Conservation (phyloP, 2,329 filamentous ascomycete genomes). For the Didymella segeticola region DNA sequence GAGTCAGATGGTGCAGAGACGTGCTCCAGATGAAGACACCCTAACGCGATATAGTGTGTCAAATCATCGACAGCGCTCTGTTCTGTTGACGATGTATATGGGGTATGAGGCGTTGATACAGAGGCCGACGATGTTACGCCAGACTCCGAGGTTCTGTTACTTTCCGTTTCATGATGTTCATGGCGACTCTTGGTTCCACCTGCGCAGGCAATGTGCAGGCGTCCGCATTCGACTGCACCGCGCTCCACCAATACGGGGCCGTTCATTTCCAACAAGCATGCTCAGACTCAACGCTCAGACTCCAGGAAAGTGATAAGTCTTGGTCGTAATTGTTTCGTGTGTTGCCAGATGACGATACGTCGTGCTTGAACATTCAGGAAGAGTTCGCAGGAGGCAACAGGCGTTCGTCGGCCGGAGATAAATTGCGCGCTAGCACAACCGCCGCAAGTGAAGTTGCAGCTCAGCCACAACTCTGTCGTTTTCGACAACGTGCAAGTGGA, state of each 20-base stretch:
- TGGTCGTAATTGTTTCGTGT: too few species aligned
- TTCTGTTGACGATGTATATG: constrained; percentile 8
- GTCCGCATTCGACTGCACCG: neutral
- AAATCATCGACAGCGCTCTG: constrained; percentile 26
- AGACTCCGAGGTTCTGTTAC: neutral
- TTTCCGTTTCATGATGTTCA: neutral
- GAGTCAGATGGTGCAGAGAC: neutral
- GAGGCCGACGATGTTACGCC: constrained; percentile 1
- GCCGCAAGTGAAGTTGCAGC: neutral
- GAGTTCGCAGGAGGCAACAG: constrained; percentile 12
- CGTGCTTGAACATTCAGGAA: neutral
- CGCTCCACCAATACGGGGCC: constrained; percentile 5
- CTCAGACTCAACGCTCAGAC: neutral
- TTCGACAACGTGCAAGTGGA: too few species aligned
- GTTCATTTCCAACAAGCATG: neutral
- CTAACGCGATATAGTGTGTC: constrained; percentile 44
- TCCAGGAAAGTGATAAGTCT: too few species aligned
- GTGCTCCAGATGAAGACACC: constrained; percentile 38
- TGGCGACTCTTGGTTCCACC: neutral
- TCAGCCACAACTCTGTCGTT: neutral
- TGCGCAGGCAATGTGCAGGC: neutral
- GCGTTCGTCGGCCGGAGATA: constrained; percentile 4
- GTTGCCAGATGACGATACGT: neutral
- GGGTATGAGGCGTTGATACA: constrained; percentile 20
- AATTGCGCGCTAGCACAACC: constrained; percentile 5